Conservation (phyloP, 495 filamentous ascomycete species). For the Penicillium cosmopolitanum region DNA sequence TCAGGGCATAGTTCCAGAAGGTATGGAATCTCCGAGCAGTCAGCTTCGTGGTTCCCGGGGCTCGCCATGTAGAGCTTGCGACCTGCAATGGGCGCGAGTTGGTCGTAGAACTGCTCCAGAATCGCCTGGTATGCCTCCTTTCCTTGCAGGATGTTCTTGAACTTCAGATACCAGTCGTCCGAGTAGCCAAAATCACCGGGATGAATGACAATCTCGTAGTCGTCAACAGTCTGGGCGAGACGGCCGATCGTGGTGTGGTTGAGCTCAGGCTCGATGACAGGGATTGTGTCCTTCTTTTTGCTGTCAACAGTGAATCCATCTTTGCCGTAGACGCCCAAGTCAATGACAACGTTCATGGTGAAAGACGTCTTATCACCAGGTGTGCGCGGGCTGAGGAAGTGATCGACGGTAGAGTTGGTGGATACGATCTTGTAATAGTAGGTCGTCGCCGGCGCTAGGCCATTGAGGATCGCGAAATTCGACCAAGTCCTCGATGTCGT, state of each 20-base stretch:
- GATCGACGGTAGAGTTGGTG: conserved; percentile 56
- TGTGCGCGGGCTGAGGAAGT: conserved; percentile 58
- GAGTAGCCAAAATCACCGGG: conserved; percentile 60
- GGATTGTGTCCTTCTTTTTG: conserved; percentile 57
- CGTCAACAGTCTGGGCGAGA: conserved; percentile 55
- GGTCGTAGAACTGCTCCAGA: conserved; percentile 57
- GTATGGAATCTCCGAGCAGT: conserved; percentile 49
- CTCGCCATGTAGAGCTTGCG: conserved; percentile 57
- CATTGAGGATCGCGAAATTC: conserved; percentile 48
- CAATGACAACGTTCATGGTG: conserved; percentile 53
- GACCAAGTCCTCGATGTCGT: conserved; percentile 54
- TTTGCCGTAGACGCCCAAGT: conserved; percentile 58
- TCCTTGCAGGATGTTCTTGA: conserved; percentile 42
- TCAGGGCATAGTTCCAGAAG: conserved; percentile 51
- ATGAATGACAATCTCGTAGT: conserved; percentile 64
- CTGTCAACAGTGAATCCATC: conserved; percentile 59
- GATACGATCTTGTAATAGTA: conserved; percentile 63
- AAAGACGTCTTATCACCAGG: conserved; percentile 52
- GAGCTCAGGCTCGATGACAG: conserved; percentile 55
- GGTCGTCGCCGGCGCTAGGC: conserved; percentile 47
- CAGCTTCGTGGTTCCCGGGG: conserved; percentile 61
- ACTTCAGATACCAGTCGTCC: conserved; percentile 52
- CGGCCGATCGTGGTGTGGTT: conserved; percentile 65
- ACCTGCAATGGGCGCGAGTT: conserved; percentile 49
- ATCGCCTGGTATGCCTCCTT: conserved; percentile 55